phyloP scores from a whole-genome alignment of 2,329 filamentous ascomycete species.

The Xylariaceae sp. region DNA sequence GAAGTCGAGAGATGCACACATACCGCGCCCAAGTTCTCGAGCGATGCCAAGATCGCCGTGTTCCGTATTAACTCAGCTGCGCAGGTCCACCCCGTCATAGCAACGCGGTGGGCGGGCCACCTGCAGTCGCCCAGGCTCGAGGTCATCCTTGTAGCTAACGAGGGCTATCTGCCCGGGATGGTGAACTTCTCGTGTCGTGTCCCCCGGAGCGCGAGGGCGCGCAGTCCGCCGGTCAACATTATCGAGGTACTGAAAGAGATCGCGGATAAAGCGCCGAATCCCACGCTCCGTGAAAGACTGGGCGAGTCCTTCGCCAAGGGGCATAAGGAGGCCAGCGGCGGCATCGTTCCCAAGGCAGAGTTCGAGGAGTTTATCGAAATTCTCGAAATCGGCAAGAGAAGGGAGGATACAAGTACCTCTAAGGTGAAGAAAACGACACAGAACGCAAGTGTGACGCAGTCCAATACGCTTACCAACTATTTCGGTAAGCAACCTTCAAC shows the following conservation, averaged over 20 bases:
- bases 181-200: slow-evolving; percentile 65
- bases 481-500: slow-evolving; percentile 38
- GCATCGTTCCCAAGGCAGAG: slow-evolving; percentile 53
- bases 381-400: slow-evolving; percentile 54
- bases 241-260: slow-evolving; percentile 52
- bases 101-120: slow-evolving; percentile 60
- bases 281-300: slow-evolving; percentile 41
- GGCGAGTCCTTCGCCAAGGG: slow-evolving; percentile 61
- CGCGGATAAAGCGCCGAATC: slow-evolving; percentile 38
- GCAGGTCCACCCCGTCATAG: slow-evolving; percentile 63
- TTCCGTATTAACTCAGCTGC: slow-evolving; percentile 54
- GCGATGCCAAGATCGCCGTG: slow-evolving; percentile 57
- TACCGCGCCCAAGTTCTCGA: slow-evolving; percentile 57
- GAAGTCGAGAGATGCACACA: slow-evolving; percentile 59
- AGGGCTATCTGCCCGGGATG: slow-evolving; percentile 56
- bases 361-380: slow-evolving; percentile 60
- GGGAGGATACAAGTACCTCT: slow-evolving; percentile 32
- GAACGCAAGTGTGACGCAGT: slow-evolving; percentile 30
- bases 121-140: slow-evolving; percentile 54
- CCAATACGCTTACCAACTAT: slow-evolving; percentile 51
- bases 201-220: slow-evolving; percentile 47
- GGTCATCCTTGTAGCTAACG: slow-evolving; percentile 61
- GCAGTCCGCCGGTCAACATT: slow-evolving; percentile 55
- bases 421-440: too few relatives aligned
- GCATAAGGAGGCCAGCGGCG: slow-evolving; percentile 63